Conservation (phyloP, 1,139 yeast species). For the Magnusiomyces starmeri region DNA sequence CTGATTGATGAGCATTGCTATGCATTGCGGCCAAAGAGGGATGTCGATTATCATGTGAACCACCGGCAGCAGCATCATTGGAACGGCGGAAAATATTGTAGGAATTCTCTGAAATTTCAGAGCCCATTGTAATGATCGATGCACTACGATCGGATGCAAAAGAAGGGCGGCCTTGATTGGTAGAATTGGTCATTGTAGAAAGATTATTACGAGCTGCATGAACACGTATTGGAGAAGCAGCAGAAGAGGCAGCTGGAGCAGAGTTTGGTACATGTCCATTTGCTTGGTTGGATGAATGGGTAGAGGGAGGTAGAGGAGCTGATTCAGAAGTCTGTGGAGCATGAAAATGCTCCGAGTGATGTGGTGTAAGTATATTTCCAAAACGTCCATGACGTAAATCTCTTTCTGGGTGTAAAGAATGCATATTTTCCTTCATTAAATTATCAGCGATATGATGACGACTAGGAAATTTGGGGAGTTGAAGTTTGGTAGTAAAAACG, state of each 20-base stretch:
- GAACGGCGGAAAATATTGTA: slow-evolving; percentile 1
- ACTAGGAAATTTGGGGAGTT: slow-evolving; percentile 32
- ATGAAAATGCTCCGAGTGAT: not conserved
- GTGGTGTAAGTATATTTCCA: not conserved
- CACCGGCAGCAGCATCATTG: not conserved
- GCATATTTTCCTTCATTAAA: not conserved
- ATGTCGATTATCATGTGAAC: not conserved
- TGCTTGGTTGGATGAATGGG: not conserved
- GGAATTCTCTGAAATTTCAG: slow-evolving; percentile 3
- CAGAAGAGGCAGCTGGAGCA: not conserved
- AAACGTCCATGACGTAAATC: not conserved
- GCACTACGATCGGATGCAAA: not conserved
- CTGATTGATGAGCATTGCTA: slow-evolving; percentile 5
- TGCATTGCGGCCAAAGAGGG: not conserved
- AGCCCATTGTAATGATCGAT: not conserved
- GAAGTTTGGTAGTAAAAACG: slow-evolving; percentile 17
- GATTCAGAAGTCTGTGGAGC: not conserved
- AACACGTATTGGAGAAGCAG: not conserved
- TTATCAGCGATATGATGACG: slow-evolving; percentile 16
- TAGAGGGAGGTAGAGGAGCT: not conserved
- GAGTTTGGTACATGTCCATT: not conserved
- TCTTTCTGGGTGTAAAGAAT: slow-evolving; percentile 2
- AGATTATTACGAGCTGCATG: not conserved
- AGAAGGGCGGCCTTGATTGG: not conserved
- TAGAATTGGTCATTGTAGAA: slow-evolving; percentile 2